These are phyloP conservation scores for Rhizopogon salebrosus DNA, from an alignment of 768 basidiomycete species.

Conservation along the genomic window DNA sequence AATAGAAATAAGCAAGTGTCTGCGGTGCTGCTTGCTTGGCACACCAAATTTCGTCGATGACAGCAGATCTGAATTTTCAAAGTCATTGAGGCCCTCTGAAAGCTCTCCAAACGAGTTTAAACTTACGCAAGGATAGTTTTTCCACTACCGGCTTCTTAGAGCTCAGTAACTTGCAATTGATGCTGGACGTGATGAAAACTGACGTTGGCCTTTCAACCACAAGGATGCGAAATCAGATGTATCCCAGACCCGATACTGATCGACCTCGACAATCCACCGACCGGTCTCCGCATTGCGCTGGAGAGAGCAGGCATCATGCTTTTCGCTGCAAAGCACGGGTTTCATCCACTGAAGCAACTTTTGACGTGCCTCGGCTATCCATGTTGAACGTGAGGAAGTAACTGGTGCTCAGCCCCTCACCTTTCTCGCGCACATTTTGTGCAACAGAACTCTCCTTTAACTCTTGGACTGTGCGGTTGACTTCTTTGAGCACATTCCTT, in stretches of 20 bases:
- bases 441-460: background rate
- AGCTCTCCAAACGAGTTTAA: background rate
- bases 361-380: background rate
- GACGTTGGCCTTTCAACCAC: background rate
- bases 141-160: background rate
- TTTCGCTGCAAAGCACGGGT: background rate
- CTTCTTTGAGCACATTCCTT: background rate
- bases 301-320: background rate
- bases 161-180: background rate
- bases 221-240: background rate
- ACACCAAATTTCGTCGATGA: slow-evolving; percentile 6
- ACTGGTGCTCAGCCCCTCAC: background rate
- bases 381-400: background rate
- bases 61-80: slow-evolving; percentile 3
- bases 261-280: background rate
- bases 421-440: background rate
- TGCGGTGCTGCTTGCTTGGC: background rate
- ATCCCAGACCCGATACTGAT: background rate
- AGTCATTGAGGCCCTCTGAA: background rate
- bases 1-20: slow-evolving; percentile 13
- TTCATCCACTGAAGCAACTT: background rate
- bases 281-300: background rate
- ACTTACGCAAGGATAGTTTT: background rate
- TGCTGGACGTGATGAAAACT: background rate
- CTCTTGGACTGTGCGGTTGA: background rate